These are phyloP conservation scores for Dalbergia cultrata DNA, from an alignment of 306 rosid genomes.

Conservation along the genomic window DNA sequence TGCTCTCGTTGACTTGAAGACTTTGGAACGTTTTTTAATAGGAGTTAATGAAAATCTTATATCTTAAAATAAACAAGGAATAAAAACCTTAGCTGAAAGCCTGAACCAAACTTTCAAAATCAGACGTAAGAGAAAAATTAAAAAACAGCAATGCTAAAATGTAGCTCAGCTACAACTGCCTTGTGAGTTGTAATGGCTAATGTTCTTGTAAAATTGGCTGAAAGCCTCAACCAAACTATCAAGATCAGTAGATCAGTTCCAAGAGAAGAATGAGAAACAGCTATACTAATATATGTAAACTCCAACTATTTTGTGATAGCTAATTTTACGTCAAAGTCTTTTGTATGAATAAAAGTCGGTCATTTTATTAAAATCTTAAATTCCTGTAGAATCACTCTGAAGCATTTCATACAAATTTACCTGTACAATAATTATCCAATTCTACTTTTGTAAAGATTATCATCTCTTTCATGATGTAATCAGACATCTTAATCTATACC, in stretches of 20 bases:
- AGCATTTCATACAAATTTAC: neutral
- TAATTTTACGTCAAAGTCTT: neutral
- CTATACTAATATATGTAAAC: neutral
- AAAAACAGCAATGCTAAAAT: no score
- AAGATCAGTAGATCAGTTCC: neutral
- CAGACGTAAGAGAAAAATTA: no score
- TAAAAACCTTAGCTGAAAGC: neutral
- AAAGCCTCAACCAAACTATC: neutral
- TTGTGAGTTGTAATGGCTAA: no score
- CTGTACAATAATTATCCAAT: neutral
- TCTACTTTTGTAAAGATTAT: neutral
- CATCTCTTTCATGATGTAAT: neutral
- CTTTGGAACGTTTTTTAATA: neutral
- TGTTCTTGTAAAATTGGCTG: no score
- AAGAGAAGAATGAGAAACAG: neutral
- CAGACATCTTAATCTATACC: neutral
- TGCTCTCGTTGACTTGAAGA: neutral
- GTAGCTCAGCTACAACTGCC: no score
- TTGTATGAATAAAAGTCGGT: neutral
- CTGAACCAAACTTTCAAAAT: neutral
- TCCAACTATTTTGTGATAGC: neutral
- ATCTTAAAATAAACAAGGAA: neutral
- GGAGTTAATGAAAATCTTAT: neutral
- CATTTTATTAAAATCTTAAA: neutral
- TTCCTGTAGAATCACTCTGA: neutral